These are phyloP conservation scores for Aspergillus carlsbadensis DNA, from an alignment of 495 filamentous ascomycete genomes.

Conservation along the genomic window DNA sequence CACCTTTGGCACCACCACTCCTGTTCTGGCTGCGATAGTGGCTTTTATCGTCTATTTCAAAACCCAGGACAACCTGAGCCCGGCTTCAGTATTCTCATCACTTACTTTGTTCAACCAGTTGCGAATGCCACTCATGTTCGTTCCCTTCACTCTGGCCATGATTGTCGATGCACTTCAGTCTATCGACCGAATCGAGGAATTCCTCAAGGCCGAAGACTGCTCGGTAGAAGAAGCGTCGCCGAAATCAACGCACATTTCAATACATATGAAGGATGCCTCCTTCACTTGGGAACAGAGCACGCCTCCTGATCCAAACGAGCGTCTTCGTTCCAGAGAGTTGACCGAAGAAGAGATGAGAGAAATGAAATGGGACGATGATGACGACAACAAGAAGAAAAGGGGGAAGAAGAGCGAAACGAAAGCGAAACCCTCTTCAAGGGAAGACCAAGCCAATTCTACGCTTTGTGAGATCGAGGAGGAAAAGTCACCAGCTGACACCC, in stretches of 20 bases:
- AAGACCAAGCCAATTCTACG: neutral
- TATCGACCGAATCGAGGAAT: neutral
- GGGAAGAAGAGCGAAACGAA: too few relatives aligned
- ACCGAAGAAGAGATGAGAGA: too few relatives aligned
- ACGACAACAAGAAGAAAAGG: too few relatives aligned
- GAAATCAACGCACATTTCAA: neutral
- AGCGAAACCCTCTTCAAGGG: too few relatives aligned
- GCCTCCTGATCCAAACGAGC: too few relatives aligned
- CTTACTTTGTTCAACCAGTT: neutral
- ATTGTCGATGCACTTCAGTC: neutral
- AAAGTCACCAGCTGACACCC: neutral
- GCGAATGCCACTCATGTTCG: neutral
- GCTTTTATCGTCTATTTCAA: neutral
- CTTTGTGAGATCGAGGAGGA: neutral
- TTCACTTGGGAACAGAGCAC: neutral
- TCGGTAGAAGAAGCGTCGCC: neutral
- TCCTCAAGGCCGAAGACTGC: neutral
- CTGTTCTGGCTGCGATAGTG: neutral
- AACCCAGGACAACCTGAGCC: neutral
- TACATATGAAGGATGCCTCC: neutral
- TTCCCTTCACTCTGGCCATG: neutral
- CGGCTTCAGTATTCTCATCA: neutral
- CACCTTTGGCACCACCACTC: neutral
- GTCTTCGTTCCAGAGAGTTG: too few relatives aligned
- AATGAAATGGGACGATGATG: too few relatives aligned